Conservation (phyloP, 306 rosid genomes). For the Fragaria ananassa region DNA sequence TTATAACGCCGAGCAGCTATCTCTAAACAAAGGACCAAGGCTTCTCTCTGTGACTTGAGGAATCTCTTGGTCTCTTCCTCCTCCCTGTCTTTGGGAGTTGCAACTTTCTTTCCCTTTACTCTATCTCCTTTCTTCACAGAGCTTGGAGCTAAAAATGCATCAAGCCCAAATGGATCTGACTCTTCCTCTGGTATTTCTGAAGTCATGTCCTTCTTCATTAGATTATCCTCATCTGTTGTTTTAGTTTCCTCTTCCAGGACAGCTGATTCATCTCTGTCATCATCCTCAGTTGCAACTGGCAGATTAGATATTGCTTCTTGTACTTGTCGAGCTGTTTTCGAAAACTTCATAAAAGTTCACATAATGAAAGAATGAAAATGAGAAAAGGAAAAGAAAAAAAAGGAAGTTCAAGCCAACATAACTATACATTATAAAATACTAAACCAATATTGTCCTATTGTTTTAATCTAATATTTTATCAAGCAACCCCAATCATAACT, state of each 20-base stretch:
- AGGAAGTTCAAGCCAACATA: neutral
- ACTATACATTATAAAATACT: neutral
- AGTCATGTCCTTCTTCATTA: slow-evolving; percentile 14
- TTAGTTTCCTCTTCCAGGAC: slow-evolving; percentile 43
- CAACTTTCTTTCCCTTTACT: slow-evolving; percentile 53
- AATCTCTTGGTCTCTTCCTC: slow-evolving; percentile 66
- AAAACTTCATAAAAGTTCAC: slow-evolving; percentile 47
- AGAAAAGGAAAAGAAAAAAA: neutral
- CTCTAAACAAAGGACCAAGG: slow-evolving; percentile 75
- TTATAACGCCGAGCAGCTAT: slow-evolving; percentile 84
- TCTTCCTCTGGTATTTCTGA: slow-evolving; percentile 34
- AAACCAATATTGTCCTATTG: neutral
- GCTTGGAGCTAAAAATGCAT: slow-evolving; percentile 57
- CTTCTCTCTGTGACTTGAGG: slow-evolving; percentile 70
- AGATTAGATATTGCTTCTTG: slow-evolving; percentile 72
- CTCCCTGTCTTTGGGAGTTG: slow-evolving; percentile 36
- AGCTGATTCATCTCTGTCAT: slow-evolving; percentile 66
- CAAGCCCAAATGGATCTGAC: slow-evolving; percentile 91
- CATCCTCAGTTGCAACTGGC: slow-evolving; percentile 74
- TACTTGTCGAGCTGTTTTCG: slow-evolving; percentile 72
- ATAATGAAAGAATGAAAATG: slow-evolving; percentile 22
- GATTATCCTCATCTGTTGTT: slow-evolving; percentile 32
- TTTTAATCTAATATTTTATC: neutral
- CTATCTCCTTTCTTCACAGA: slow-evolving; percentile 58
- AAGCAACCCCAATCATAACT: neutral